phyloP scores from a whole-genome alignment of 257 asterid species.

The Salvia hispanica region DNA sequence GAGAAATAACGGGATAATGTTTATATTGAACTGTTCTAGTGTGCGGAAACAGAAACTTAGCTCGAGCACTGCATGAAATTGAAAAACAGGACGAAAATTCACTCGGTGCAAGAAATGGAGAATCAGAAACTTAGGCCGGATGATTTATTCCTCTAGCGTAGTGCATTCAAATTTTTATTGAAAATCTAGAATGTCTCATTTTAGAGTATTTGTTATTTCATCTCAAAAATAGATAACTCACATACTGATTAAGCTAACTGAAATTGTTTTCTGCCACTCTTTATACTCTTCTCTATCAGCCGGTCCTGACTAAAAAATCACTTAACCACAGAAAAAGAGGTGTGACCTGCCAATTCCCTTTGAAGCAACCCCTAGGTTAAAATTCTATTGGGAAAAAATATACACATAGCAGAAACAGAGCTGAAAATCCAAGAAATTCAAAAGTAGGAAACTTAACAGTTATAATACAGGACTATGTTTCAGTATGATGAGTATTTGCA shows the following conservation, averaged over 20 bases:
- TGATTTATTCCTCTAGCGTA: neutral
- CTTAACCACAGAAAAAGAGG: slow-evolving; percentile 8
- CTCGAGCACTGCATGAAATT: neutral
- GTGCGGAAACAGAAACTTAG: neutral
- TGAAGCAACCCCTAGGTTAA: neutral
- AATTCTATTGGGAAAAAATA: neutral
- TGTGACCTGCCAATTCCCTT: neutral
- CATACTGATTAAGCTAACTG: slow-evolving; percentile 1
- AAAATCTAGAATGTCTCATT: neutral
- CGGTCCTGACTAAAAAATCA: neutral
- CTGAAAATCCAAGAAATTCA: neutral
- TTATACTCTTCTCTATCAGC: neutral
- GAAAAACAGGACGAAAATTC: slow-evolving; percentile 10
- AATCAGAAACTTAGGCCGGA: slow-evolving; percentile 10
- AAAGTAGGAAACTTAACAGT: slow-evolving; percentile 5
- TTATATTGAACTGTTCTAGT: neutral
- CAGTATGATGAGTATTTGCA: slow-evolving; percentile 9
- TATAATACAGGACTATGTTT: slow-evolving; percentile 2
- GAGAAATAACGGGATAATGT: neutral
- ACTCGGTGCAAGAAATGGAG: neutral
- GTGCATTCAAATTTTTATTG: neutral
- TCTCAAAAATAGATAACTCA: slow-evolving; percentile 14
- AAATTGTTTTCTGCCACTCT: neutral
- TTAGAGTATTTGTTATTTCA: slow-evolving; percentile 12
- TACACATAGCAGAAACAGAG: neutral